Evolutionary conservation across 257 asterid species (phyloP).

Genomic region (Salvia hispanica): DNA sequence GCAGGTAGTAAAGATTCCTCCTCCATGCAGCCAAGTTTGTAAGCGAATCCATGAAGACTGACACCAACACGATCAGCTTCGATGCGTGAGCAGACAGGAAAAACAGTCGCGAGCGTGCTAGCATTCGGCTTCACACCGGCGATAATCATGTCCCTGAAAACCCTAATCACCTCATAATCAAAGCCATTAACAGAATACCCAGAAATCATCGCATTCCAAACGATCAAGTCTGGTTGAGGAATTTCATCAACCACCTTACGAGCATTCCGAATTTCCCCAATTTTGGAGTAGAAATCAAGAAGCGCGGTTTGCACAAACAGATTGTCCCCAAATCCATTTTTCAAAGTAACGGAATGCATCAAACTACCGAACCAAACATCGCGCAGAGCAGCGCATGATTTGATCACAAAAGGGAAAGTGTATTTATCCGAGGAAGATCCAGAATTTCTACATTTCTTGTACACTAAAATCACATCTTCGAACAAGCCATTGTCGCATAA

Average conservation of each 20-base stretch:
- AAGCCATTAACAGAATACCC: constrained; percentile 61
- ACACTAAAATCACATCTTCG: constrained; percentile 41
- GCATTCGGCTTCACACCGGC: constrained; percentile 51
- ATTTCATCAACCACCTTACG: constrained; percentile 57
- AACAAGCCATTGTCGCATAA: constrained; percentile 47
- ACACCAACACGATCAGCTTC: constrained; percentile 35
- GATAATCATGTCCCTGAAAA: constrained; percentile 40
- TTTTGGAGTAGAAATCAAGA: constrained; percentile 47
- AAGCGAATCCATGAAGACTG: constrained; percentile 54
- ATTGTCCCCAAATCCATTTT: constrained; percentile 50
- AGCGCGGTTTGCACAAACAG: constrained; percentile 56
- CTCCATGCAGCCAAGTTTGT: constrained; percentile 47
- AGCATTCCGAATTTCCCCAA: constrained; percentile 48
- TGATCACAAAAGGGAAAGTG: constrained; percentile 65
- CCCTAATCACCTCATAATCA: constrained; percentile 39
- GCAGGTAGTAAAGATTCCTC: constrained; percentile 54
- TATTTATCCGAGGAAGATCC: constrained; percentile 57
- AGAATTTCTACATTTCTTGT: constrained; percentile 40
- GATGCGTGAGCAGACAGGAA: constrained; percentile 53
- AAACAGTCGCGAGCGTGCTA: constrained; percentile 56
- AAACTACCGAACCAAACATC: constrained; percentile 41
- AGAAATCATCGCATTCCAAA: constrained; percentile 68
- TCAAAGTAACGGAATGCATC: constrained; percentile 46
- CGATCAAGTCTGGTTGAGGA: constrained; percentile 52
- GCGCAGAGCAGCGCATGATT: constrained; percentile 52